Evolutionary conservation across 305 asterid genomes (phyloP), one percentile per base, ranked within the genome.

Genomic region (Fraxinus platypoda): DNA sequence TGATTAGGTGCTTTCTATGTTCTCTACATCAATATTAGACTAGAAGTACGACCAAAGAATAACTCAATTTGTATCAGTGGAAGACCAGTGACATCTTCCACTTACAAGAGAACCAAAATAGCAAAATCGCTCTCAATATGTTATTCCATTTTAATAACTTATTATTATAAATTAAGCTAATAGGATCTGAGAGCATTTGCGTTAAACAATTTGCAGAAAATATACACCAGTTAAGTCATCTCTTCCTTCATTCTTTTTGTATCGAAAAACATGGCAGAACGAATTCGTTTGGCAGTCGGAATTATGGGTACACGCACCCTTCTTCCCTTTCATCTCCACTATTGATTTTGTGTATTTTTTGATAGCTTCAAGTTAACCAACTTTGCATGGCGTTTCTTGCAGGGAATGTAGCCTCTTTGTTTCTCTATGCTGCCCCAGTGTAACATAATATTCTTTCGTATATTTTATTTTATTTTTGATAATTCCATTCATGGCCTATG

Each of bases 401-500:
- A 94, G 98, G 97, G 15, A 94, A 94, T 88, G 93, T 88, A 33
- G 88, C 92, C 78, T 87, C 95, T 43, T 82, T 91, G 91, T 88
- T 93, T 75, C 94, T 93, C 25, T 94, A 91, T 78, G 87, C 93
- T 21, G 92, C 97, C 34, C 98, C 98, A 79, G 72, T 90, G 98
- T 93, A 26, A 28, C 4, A 28, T 68, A 68, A 21, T 62, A 64
- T 82, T 41, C 80, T 80, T 52, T 23, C 1, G 26, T 46, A 13
- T 19, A 13, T 41, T 82, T 23, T 1, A 9, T n/a, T 59, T 49
- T 28, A 7, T 13, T 12, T 78, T 15, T 28, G 33, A 9, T 75
- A 41, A 23, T 75, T 25, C 66, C 23, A 25, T 5, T 26, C 26
- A 25, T 26, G 62, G 72, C 33, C 59, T 49, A 3, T 23, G 70